Conservation (phyloP, 1,284 basidiomycete genomes). For the Stereum hirsutum region DNA sequence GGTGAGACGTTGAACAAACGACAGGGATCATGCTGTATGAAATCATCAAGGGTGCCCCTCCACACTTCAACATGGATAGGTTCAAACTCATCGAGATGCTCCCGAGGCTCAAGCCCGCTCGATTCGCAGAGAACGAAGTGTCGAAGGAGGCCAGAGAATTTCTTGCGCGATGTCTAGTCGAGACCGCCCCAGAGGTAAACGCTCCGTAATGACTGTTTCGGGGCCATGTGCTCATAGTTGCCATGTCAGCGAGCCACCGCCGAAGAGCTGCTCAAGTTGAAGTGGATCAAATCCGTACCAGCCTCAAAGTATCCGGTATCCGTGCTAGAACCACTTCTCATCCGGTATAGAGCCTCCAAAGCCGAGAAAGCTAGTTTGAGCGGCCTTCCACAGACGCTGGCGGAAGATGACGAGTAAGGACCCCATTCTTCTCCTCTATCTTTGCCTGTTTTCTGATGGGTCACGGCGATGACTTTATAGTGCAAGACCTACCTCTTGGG, state of each 20-base stretch:
- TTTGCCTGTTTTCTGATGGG: neutral
- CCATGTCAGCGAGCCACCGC: constrained; percentile 74
- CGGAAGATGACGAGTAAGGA: constrained; percentile 52
- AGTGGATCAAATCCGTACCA: constrained; percentile 86
- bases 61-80: constrained; percentile 75
- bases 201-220: neutral
- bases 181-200: constrained; percentile 72
- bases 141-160: constrained; percentile 88
- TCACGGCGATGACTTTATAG: constrained; percentile 54
- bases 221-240: constrained; percentile 7
- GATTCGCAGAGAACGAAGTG: constrained; percentile 70
- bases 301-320: constrained; percentile 62
- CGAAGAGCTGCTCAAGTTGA: constrained; percentile 86
- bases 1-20: too few species aligned
- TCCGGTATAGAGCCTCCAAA: constrained; percentile 69
- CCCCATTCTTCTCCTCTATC: neutral
- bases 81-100: constrained; percentile 91
- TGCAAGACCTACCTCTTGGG: constrained; percentile 66
- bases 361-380: constrained; percentile 75
- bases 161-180: constrained; percentile 77
- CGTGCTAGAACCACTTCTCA: constrained; percentile 78
- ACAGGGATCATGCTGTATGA: constrained; percentile 93
- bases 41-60: constrained; percentile 91
- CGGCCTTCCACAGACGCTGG: constrained; percentile 60
- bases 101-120: constrained; percentile 79